A percentile compares a stretch with the other conserved stretches of the same genome.
phyloP scores from a whole-genome alignment of 768 basidiomycete genomes.

The Calocybe cyanea region DNA sequence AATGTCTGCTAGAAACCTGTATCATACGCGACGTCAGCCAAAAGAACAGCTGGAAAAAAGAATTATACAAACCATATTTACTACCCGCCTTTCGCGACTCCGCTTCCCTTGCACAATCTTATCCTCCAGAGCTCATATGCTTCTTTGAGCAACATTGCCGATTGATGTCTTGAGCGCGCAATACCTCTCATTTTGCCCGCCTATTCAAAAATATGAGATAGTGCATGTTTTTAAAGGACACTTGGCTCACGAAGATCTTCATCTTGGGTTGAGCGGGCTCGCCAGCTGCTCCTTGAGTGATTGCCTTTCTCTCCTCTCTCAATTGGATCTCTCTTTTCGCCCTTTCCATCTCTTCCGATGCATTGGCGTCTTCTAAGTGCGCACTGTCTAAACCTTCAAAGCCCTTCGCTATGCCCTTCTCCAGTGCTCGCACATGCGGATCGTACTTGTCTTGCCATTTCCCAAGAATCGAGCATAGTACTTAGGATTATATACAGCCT shows the following conservation, averaged over 20 bases:
- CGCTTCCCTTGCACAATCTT: conserved; percentile 77
- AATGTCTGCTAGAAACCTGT: too few relatives aligned
- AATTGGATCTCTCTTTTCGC: conserved; percentile 73
- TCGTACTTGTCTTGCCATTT: conserved; percentile 76
- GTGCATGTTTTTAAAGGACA: background rate
- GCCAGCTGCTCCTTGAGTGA: conserved; percentile 58
- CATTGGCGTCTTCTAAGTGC: conserved; percentile 59
- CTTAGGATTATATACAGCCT: conserved; percentile 67
- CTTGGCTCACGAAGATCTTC: conserved; percentile 74
- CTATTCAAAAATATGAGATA: conserved; percentile 26
- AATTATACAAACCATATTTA: conserved; percentile 95
- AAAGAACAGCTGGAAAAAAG: too few relatives aligned
- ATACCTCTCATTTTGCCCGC: conserved; percentile 68
- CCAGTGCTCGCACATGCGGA: conserved; percentile 65
- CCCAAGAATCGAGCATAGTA: conserved; percentile 66
- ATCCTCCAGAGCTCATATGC: conserved; percentile 81
- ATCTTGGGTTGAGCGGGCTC: conserved; percentile 69
- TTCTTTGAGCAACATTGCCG: conserved; percentile 76
- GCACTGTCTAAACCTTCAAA: conserved; percentile 62
- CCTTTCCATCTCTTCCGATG: conserved; percentile 71
- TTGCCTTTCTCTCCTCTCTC: conserved; percentile 69
- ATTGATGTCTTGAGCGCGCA: conserved; percentile 72
- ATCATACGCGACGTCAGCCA: too few relatives aligned
- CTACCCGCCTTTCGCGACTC: conserved; percentile 87
- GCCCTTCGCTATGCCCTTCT: conserved; percentile 63